Percentiles rank a stretch among this genome's conserved stretches.
phyloP scores from a whole-genome alignment of 1,284 basidiomycete species.

The Albatrellus sp. region DNA sequence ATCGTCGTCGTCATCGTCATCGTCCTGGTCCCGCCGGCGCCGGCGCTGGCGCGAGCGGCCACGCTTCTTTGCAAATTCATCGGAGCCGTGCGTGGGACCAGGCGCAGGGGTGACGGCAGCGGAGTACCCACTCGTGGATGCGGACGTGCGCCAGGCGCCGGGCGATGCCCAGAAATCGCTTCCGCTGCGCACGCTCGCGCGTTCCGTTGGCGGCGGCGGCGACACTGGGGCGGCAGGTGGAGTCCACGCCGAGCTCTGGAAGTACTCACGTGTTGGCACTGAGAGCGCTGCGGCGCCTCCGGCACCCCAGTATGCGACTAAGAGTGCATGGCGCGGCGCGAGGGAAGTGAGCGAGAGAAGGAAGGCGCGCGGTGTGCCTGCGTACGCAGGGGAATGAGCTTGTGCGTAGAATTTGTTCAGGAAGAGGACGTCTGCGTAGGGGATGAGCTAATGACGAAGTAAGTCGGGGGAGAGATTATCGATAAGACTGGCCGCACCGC shows the following conservation, averaged over 20 bases:
- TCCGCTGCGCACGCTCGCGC: conserved; percentile 49
- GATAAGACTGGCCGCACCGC: conserved; percentile 33
- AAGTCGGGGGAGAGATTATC: conserved; percentile 3
- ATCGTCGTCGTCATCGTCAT: conserved; percentile 27
- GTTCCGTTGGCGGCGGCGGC: background rate
- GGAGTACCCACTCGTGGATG: conserved; percentile 42
- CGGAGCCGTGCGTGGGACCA: conserved; percentile 7
- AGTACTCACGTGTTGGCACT: conserved; percentile 72
- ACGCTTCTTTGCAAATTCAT: background rate
- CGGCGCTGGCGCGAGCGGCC: conserved; percentile 10
- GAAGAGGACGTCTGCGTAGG: conserved; percentile 68
- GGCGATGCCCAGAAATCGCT: conserved; percentile 64
- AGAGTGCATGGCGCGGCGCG: conserved; percentile 57
- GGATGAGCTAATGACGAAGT: conserved; percentile 47
- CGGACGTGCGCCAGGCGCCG: conserved; percentile 25
- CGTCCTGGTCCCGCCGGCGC: conserved; percentile 13
- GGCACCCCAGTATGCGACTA: conserved; percentile 67
- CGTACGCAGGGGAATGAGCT: conserved; percentile 40
- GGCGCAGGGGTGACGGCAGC: conserved; percentile 17
- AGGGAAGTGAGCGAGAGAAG: conserved; percentile 56
- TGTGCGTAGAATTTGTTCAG: conserved; percentile 58
- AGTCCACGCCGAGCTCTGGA: conserved; percentile 70
- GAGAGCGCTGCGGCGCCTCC: conserved; percentile 69
- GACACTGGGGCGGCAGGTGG: conserved; percentile 10
- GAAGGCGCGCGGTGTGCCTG: conserved; percentile 57